Evolutionary conservation across 176 grass and related monocot genomes (phyloP).

Genomic region (Carex scoparia): DNA sequence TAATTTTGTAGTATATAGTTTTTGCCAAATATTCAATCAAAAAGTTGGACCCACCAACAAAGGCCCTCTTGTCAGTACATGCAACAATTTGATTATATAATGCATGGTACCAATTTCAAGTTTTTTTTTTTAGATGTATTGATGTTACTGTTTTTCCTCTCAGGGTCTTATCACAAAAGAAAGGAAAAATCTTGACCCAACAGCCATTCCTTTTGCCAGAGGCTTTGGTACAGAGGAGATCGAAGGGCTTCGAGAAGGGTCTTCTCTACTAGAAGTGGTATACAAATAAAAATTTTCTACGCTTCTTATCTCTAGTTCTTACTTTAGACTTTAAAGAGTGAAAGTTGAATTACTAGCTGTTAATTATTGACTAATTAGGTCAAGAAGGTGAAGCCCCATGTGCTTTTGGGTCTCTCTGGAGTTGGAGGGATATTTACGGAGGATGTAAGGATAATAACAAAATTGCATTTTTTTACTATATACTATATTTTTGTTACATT

Average conservation of each 20-base stretch:
- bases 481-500: background rate
- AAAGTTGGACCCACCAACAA: background rate
- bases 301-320: background rate
- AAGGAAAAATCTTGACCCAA: constrained; percentile 62
- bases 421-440: constrained; percentile 93
- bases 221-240: constrained; percentile 62
- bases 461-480: background rate
- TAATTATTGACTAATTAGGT: constrained; percentile 52
- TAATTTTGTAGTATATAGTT: background rate
- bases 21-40: constrained; percentile 4
- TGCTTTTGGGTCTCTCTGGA: constrained; percentile 95
- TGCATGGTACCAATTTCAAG: background rate
- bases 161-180: constrained; percentile 89
- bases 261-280: constrained; percentile 95
- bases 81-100: background rate
- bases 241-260: constrained; percentile 73
- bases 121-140: background rate
- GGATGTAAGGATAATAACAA: constrained; percentile 50
- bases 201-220: constrained; percentile 85
- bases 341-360: constrained; percentile 11
- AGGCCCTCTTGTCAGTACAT: background rate
- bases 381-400: constrained; percentile 90
- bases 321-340: background rate
- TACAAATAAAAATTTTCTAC: constrained; percentile 1
- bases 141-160: background rate